Evolutionary conservation across 805 yeast genomes (phyloP).

Genomic region (Candida andamanensis): DNA sequence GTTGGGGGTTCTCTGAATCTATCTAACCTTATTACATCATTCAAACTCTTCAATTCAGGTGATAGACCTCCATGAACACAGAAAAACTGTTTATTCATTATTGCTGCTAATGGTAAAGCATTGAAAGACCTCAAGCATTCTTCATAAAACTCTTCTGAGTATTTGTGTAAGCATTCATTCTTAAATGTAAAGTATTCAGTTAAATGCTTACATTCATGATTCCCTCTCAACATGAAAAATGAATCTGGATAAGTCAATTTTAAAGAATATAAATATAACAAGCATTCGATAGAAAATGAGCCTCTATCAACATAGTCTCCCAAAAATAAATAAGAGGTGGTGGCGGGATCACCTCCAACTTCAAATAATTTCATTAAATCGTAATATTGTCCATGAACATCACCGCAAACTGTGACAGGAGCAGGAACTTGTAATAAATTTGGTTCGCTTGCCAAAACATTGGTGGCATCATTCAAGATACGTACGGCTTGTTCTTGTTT

Average conservation of each 20-base stretch:
- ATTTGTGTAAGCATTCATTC: constrained; percentile 84
- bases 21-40: constrained; percentile 64
- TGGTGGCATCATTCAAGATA: constrained; percentile 64
- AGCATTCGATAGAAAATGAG: constrained; percentile 77
- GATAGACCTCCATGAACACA: constrained; percentile 97
- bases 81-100: constrained; percentile 89
- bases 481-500: constrained; percentile 62
- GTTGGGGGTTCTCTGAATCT: constrained; percentile 93
- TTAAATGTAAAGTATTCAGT: constrained; percentile 93
- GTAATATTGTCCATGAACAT: constrained; percentile 92
- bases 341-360: constrained; percentile 83
- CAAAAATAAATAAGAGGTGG: constrained; percentile 73
- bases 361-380: constrained; percentile 88
- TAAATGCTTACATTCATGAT: constrained; percentile 91
- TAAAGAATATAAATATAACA: constrained; percentile 69
- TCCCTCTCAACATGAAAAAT: constrained; percentile 83
- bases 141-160: constrained; percentile 59
- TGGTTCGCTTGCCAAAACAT: constrained; percentile 63
- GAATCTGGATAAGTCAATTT: constrained; percentile 71
- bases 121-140: constrained; percentile 75
- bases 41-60: constrained; percentile 68
- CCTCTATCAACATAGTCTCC: constrained; percentile 98
- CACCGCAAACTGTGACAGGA: constrained; percentile 95
- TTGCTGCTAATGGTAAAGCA: constrained; percentile 84
- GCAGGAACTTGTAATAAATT: constrained; percentile 78